Evolutionary conservation across 2,329 filamentous ascomycete species (phyloP).

Genomic region (Coleophoma cylindrospora): DNA sequence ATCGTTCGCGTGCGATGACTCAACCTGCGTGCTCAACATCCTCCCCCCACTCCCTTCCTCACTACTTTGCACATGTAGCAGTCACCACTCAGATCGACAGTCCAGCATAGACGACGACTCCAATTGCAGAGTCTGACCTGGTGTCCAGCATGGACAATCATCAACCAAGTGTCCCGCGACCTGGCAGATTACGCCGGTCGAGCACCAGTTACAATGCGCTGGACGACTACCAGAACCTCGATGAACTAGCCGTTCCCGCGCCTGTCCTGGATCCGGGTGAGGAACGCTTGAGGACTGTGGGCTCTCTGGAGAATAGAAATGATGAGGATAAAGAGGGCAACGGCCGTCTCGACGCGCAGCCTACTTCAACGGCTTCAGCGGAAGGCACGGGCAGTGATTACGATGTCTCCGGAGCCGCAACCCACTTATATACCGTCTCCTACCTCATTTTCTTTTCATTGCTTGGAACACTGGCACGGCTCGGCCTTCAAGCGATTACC

Average conservation of each 20-base stretch:
- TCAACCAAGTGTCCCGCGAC: no score
- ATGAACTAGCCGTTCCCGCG: conserved; percentile 36
- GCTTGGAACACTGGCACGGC: conserved; percentile 74
- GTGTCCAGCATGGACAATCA: no score
- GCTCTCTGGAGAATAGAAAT: conserved; percentile 32
- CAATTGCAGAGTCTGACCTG: no score
- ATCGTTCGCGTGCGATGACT: no score
- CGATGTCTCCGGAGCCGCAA: conserved; percentile 43
- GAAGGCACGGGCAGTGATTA: conserved; percentile 7
- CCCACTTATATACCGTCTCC: conserved; percentile 66
- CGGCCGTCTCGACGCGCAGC: neutral
- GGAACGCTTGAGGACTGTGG: conserved; percentile 29
- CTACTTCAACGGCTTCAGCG: neutral
- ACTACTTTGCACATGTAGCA: no score
- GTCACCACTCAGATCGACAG: no score
- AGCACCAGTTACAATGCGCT: conserved; percentile 13
- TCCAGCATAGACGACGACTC: no score
- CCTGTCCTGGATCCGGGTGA: conserved; percentile 39
- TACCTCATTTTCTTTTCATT: conserved; percentile 84
- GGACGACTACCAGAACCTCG: conserved; percentile 34
- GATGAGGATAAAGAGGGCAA: conserved; percentile 11
- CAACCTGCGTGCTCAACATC: no score
- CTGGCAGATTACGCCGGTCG: no score
- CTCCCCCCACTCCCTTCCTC: no score
- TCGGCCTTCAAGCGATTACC: conserved; percentile 76